Percentiles rank a stretch among this genome's conserved stretches.
These are phyloP conservation scores for Leishmania tropica DNA, from an alignment of 208 protist genomes.

Conservation along the genomic window DNA sequence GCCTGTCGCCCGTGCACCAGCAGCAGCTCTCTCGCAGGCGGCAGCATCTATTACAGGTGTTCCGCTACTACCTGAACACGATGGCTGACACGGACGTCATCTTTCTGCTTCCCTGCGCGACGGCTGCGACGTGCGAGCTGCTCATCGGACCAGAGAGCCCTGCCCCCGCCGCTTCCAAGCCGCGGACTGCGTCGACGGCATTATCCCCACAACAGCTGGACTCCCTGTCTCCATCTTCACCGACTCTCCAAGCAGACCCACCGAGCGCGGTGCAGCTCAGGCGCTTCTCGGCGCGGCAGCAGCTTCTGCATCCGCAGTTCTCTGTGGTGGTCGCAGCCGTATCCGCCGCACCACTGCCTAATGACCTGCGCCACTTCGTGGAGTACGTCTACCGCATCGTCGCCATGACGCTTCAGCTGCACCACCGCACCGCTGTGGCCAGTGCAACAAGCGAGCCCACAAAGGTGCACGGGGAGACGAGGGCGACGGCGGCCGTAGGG, in stretches of 20 bases:
- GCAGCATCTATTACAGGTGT: constrained; percentile 31
- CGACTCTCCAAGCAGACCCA: constrained; percentile 11
- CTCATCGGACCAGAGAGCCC: constrained; percentile 22
- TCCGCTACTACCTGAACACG: constrained; percentile 67
- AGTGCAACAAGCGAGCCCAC: constrained; percentile 3
- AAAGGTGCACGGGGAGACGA: neutral
- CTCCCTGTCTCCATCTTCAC: constrained; percentile 22
- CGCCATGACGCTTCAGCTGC: constrained; percentile 46
- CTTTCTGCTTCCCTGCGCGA: constrained; percentile 54
- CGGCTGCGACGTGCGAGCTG: constrained; percentile 17
- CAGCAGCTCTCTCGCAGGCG: constrained; percentile 8
- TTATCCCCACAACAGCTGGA: neutral
- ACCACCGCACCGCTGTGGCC: constrained; percentile 6
- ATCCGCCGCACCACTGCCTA: constrained; percentile 28
- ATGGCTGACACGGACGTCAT: constrained; percentile 68
- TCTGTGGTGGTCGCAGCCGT: constrained; percentile 28
- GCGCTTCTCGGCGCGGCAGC: constrained; percentile 10
- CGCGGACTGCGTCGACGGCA: neutral
- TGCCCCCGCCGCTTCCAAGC: neutral
- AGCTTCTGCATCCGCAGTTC: constrained; percentile 41
- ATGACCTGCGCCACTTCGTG: constrained; percentile 54
- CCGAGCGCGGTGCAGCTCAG: constrained; percentile 23
- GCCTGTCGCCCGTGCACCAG: neutral
- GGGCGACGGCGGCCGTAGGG: neutral
- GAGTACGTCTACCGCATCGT: constrained; percentile 52